phyloP scores from a whole-genome alignment of 192 early-diverging fungal genomes.

The Backusella morwellensis region DNA sequence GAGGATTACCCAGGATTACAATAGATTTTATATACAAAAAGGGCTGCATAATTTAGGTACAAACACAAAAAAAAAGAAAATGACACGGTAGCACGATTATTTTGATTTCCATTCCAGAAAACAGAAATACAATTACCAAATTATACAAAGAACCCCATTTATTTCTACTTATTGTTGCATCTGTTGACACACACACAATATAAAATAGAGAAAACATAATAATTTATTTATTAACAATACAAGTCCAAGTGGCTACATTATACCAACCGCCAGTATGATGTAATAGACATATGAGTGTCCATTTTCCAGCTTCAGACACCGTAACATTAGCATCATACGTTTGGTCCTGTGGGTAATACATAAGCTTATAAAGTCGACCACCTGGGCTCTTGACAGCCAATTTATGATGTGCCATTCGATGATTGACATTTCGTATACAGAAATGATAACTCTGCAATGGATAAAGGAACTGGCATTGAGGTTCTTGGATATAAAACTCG shows the following conservation, averaged over 20 bases:
- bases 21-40: background rate
- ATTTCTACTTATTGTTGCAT: no score
- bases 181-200: no score
- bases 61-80: background rate
- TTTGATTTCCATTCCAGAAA: no score
- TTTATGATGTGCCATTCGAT: slow-evolving; percentile 24
- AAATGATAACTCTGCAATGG: slow-evolving; percentile 48
- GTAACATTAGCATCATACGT: slow-evolving; percentile 20
- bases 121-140: background rate
- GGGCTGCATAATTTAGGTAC: background rate
- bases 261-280: slow-evolving; percentile 30
- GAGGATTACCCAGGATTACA: no score
- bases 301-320: slow-evolving; percentile 29
- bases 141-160: background rate
- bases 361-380: slow-evolving; percentile 26
- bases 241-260: slow-evolving; percentile 34
- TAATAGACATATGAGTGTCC: slow-evolving; percentile 31
- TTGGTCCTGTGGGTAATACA: slow-evolving; percentile 32
- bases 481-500: slow-evolving; percentile 50
- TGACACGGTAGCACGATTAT: background rate
- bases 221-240: slow-evolving; percentile 9
- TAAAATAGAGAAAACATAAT: no score
- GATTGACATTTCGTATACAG: slow-evolving; percentile 22
- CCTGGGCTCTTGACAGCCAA: slow-evolving; percentile 36
- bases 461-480: slow-evolving; percentile 44